These are phyloP conservation scores for Macadamia tetraphylla DNA, from an alignment of 164 flowering plant species.

Conservation along the genomic window DNA sequence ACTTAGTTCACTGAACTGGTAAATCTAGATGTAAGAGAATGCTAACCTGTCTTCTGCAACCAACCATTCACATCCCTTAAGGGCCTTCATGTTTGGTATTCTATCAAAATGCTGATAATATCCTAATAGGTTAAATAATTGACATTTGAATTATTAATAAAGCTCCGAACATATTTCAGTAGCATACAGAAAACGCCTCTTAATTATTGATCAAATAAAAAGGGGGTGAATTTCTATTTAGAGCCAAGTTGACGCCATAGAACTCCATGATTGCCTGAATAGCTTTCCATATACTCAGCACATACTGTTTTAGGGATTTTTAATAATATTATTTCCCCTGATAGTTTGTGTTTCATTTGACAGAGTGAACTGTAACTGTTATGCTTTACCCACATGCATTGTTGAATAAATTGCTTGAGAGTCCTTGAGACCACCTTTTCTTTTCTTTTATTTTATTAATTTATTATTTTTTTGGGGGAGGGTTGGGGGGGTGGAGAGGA, in stretches of 20 bases:
- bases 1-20: background rate
- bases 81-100: background rate
- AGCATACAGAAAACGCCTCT: background rate
- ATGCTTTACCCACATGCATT: background rate
- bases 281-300: background rate
- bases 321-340: too few species aligned
- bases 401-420: background rate
- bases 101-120: background rate
- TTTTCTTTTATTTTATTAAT: background rate
- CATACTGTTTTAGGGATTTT: background rate
- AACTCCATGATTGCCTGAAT: background rate
- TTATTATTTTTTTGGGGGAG: too few species aligned
- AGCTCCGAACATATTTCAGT: background rate
- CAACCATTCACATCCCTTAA: background rate
- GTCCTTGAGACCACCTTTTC: background rate
- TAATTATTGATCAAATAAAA: background rate
- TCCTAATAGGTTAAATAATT: background rate
- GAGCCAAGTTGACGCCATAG: background rate
- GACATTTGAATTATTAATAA: background rate
- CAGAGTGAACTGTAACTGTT: background rate
- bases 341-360: background rate
- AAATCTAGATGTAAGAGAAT: background rate
- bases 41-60: background rate
- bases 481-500: too few species aligned
- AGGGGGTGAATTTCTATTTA: background rate